A percentile compares a stretch with the other conserved stretches of the same genome.
Conservation (phyloP, 441 rosid species). For the Populus hybrid region DNA sequence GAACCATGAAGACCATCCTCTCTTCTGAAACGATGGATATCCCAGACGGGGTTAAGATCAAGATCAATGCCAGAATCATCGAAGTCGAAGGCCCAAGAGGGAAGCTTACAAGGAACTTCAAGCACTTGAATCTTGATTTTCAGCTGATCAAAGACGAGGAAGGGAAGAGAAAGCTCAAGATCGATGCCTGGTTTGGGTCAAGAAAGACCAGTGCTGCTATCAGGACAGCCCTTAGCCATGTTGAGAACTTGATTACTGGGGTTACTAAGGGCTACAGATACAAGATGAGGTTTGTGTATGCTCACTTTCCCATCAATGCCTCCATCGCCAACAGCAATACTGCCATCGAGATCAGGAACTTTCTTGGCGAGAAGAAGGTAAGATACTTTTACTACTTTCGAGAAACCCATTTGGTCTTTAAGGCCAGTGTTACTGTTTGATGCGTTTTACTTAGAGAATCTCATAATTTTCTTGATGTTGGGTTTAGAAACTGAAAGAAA, state of each 20-base stretch:
- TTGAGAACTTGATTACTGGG: slow-evolving; percentile 32
- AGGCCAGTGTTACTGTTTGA: not conserved
- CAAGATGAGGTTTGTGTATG: slow-evolving; percentile 81
- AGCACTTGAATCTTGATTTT: slow-evolving; percentile 58
- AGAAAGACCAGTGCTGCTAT: slow-evolving; percentile 76
- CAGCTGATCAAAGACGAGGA: slow-evolving; percentile 57
- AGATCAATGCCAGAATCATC: slow-evolving; percentile 58
- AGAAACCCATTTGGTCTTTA: not conserved
- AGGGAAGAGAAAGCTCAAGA: slow-evolving; percentile 58
- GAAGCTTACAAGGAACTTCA: slow-evolving; percentile 71
- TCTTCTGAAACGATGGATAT: slow-evolving; percentile 71
- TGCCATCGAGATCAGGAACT: slow-evolving; percentile 78
- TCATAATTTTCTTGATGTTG: not conserved
- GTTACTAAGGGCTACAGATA: slow-evolving; percentile 50
- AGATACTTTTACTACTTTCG: not conserved
- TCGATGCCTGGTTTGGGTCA: slow-evolving; percentile 76
- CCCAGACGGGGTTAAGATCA: slow-evolving; percentile 65
- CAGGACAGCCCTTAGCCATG: slow-evolving; percentile 45
- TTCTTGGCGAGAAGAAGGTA: slow-evolving; percentile 56
- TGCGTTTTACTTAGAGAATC: not conserved
- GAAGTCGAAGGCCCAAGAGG: slow-evolving; percentile 81
- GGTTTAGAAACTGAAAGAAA: not conserved
- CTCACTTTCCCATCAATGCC: slow-evolving; percentile 65
- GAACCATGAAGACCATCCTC: slow-evolving; percentile 55
- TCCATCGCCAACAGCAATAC: slow-evolving; percentile 40